phyloP scores from a whole-genome alignment of 257 asterid species.

The Solanum microdontum region DNA sequence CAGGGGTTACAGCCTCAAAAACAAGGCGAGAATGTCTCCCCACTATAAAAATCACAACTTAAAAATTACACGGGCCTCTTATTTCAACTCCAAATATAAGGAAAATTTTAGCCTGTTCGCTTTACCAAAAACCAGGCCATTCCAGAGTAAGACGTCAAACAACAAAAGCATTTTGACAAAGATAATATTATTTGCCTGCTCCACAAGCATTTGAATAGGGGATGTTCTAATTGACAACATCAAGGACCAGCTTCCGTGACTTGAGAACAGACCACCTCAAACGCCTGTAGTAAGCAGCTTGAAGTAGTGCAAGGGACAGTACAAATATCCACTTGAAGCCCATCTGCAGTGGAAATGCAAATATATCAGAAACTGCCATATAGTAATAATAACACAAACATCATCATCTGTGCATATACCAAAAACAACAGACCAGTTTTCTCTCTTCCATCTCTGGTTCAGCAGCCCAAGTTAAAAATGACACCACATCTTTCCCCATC shows the following conservation, averaged over 20 bases:
- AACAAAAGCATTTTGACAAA: not conserved
- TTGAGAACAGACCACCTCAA: slow-evolving; percentile 57
- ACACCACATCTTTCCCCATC: slow-evolving; percentile 73
- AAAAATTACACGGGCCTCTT: not conserved
- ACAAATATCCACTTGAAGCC: slow-evolving; percentile 69
- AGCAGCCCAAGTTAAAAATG: slow-evolving; percentile 70
- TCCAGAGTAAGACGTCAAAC: not conserved
- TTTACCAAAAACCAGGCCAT: not conserved
- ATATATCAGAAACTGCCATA: not conserved
- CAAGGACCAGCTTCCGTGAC: slow-evolving; percentile 65
- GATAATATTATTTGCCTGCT: slow-evolving; percentile 1
- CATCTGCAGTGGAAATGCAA: slow-evolving; percentile 32
- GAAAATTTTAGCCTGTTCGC: not conserved
- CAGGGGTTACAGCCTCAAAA: not conserved
- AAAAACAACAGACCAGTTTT: slow-evolving; percentile 39
- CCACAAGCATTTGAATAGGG: not conserved
- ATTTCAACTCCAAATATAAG: not conserved
- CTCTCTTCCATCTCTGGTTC: slow-evolving; percentile 86
- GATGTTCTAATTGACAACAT: slow-evolving; percentile 41
- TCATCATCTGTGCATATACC: not conserved
- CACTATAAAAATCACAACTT: not conserved
- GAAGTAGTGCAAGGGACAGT: slow-evolving; percentile 58
- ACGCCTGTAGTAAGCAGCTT: slow-evolving; percentile 57
- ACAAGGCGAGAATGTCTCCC: not conserved
- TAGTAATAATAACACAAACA: not conserved